Evolutionary conservation across 1,284 basidiomycete species (phyloP), one percentile per base, ranked within the genome.

Genomic region (Hortiboletus rubellus): DNA sequence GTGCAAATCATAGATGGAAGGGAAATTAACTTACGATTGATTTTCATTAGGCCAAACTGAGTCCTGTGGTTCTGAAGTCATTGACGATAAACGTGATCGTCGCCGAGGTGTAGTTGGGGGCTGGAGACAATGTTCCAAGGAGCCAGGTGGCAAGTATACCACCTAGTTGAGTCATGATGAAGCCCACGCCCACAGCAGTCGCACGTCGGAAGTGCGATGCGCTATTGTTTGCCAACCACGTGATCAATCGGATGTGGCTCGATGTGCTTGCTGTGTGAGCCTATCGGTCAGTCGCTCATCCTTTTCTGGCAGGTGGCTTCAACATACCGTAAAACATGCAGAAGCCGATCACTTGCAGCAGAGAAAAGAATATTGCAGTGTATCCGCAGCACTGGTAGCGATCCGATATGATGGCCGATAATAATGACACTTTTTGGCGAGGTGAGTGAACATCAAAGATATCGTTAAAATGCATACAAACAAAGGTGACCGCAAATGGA

Each of bases 151-250:
- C 77, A 6, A 84, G 74, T 56, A 86, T 82, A 8, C 81, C 84
- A 4, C 84, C 85, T 0, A 72, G 68, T 66, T 85, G 82, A n/a
- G 78, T 79, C 64, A 75, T 65, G 55, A 82, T 76, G 59, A 82
- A 83, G 0, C 74, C 76, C 38, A 82, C 66, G 2, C 80, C 83
- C 44, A 86, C 76, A 9, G 78, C 76, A 0, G 81, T 81, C 6
- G 82, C 83, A 11, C 83, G 77, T 41, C 82, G 74, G 45, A 77
- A 76, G 61, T 84, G 80, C 0, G 83, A 83, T 0, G 80, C 75
- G 18, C 81, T 76, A 67, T 87, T 87, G 66, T 85, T 86, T n/a
- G 84, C 74, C 46, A 72, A 64, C 81, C 83, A 85, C 0, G 82
- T 77, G 2, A 72, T 71, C n/a, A 80, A 53, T 5, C 76, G 77